Evolutionary conservation across 768 basidiomycete species (phyloP), one percentile per base, ranked within the genome.

Genomic region (Lentinula guzmanii): DNA sequence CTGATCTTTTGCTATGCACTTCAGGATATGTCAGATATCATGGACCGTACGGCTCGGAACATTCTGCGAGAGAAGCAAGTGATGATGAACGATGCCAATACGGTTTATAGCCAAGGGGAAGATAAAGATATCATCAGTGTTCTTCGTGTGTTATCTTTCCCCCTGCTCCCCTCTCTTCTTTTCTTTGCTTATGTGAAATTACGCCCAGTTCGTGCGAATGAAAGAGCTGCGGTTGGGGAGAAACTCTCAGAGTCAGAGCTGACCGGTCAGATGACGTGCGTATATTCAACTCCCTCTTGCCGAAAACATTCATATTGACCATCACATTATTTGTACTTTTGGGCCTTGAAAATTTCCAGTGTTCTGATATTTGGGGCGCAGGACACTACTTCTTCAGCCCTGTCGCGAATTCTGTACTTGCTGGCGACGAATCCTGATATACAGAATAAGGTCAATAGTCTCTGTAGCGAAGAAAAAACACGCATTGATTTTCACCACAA

Each of bases 51-150:
- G 3, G 79, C 80, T 1, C 62, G 66, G 21, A 66, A 67, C 3
- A 80, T 84, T 51, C 68, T 82, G 53, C 66, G 71, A 51, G 66
- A 72, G 58, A 79, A 80, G 65, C 71, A 75, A 58, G 62, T 58
- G 35, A 72, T 52, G 46, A 65, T 72, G 43, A 60, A 68, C 64
- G 16, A 52, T 61, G 65, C 13, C 37, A 39, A 8, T 6, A 51
- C 65, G 28, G 56, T 65, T 3, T 24, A 31, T 7, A 33, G n/a
- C 4, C 43, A 34, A 18, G 58, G 10, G 9, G 24, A 56, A 41
- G 56, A 70, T 66, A 83, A 78, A 61, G 82, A 84, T 68, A 77
- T 85, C 35, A 81, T 82, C 59, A 80, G 78, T 61, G 71, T 79
- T 35, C 70, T 85, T 42, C 67, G 82, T 83, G 63, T 24, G 41